Evolutionary conservation across 2,329 filamentous ascomycete genomes (phyloP).

Genomic region (Penicillium sp.): DNA sequence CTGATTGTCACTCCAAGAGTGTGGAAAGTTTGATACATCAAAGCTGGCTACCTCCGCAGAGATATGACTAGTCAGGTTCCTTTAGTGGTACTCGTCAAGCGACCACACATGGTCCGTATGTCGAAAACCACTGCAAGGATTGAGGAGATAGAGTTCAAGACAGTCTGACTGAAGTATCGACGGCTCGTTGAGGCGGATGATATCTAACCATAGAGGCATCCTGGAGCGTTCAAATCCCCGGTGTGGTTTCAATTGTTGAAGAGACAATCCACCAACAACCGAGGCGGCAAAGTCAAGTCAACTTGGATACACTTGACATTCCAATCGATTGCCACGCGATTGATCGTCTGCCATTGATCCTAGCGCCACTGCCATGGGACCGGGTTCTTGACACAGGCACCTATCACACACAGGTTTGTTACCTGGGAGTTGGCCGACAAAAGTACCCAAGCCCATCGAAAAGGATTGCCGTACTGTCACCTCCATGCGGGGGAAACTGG

Average conservation of each 20-base stretch:
- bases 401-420: slow-evolving; percentile 5
- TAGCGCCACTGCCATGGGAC: slow-evolving; percentile 11
- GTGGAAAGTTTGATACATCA: neutral
- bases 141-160: neutral
- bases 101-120: neutral
- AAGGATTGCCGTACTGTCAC: neutral
- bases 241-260: neutral
- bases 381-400: neutral
- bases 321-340: neutral
- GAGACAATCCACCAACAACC: neutral
- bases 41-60: neutral
- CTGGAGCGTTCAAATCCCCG: too few species aligned
- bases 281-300: neutral
- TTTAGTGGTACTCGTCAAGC: neutral
- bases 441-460: neutral
- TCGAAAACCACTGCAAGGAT: neutral
- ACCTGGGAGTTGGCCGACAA: neutral
- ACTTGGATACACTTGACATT: neutral
- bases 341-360: neutral
- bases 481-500: neutral
- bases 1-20: neutral
- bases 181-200: neutral
- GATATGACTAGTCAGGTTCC: neutral
- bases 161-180: neutral
- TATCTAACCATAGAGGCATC: neutral